These are phyloP conservation scores for Colletotrichum horii DNA, from an alignment of 2,329 filamentous ascomycete species.

Conservation along the genomic window DNA sequence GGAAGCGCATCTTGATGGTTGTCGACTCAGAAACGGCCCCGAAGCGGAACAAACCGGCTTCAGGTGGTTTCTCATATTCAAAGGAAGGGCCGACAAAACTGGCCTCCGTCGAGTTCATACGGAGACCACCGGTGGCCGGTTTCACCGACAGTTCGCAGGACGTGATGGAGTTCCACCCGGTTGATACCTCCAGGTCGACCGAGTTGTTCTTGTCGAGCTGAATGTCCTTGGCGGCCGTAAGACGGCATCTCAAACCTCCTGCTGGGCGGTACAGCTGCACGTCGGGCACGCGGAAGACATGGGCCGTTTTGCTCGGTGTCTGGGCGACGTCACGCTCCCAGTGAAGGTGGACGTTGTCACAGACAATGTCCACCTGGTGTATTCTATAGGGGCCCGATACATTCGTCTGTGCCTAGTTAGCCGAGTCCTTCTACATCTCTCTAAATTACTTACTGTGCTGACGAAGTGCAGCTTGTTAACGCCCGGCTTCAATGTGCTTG, in stretches of 20 bases:
- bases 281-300: slow-evolving; percentile 63
- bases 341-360: slow-evolving; percentile 68
- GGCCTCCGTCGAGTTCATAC: slow-evolving; percentile 66
- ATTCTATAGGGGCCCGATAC: slow-evolving; percentile 78
- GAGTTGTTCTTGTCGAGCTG: slow-evolving; percentile 81
- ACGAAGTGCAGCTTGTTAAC: slow-evolving; percentile 34
- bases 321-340: slow-evolving; percentile 65
- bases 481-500: slow-evolving; percentile 59
- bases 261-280: slow-evolving; percentile 77
- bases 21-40: slow-evolving; percentile 49
- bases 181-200: slow-evolving; percentile 74
- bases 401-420: slow-evolving; percentile 54
- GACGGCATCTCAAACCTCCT: slow-evolving; percentile 70
- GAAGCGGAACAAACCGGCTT: slow-evolving; percentile 59
- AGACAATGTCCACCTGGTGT: slow-evolving; percentile 71
- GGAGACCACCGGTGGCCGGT: slow-evolving; percentile 68
- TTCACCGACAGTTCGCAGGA: slow-evolving; percentile 66
- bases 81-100: slow-evolving; percentile 48
- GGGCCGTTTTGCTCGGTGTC: slow-evolving; percentile 47
- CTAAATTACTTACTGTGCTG: slow-evolving; percentile 36
- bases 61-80: slow-evolving; percentile 53
- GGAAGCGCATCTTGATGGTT: slow-evolving; percentile 67
- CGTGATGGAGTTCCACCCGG: slow-evolving; percentile 75
- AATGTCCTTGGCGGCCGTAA: slow-evolving; percentile 72
- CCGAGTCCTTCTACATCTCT: not conserved